Conservation (phyloP, 2,329 filamentous ascomycete species). For the Colletotrichum theobromicola region DNA sequence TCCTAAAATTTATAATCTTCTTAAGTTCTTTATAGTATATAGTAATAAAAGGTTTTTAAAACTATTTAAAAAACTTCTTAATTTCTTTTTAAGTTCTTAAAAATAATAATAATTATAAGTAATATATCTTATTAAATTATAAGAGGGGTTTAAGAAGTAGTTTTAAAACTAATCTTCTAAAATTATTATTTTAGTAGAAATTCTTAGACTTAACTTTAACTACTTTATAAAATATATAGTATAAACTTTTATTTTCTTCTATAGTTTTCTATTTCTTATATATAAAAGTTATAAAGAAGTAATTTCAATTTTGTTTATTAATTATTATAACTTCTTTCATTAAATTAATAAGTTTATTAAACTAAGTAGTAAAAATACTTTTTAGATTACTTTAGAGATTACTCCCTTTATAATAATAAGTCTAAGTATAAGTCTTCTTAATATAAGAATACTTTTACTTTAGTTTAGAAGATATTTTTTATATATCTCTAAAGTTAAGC, state of each 20-base stretch:
- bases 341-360: too few species aligned
- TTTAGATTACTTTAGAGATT: not conserved
- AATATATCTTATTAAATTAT: too few species aligned
- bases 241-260: not conserved
- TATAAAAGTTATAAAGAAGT: not conserved
- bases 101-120: not conserved
- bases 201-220: not conserved
- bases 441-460: not conserved
- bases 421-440: too few species aligned
- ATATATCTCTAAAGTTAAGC: too few species aligned
- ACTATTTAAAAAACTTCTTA: not conserved
- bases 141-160: fast-evolving
- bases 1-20: not conserved
- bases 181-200: too few species aligned
- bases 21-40: not conserved
- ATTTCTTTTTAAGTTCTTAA: not conserved
- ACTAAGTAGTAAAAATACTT: not conserved
- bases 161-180: too few species aligned
- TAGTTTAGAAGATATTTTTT: too few species aligned
- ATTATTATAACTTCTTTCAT: not conserved
- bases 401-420: not conserved
- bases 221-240: not conserved
- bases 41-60: not conserved
- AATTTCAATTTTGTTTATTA: not conserved
- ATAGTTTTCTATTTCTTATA: not conserved